Evolutionary conservation across 495 filamentous ascomycete species (phyloP).

Genomic region (Xylaria longipes): DNA sequence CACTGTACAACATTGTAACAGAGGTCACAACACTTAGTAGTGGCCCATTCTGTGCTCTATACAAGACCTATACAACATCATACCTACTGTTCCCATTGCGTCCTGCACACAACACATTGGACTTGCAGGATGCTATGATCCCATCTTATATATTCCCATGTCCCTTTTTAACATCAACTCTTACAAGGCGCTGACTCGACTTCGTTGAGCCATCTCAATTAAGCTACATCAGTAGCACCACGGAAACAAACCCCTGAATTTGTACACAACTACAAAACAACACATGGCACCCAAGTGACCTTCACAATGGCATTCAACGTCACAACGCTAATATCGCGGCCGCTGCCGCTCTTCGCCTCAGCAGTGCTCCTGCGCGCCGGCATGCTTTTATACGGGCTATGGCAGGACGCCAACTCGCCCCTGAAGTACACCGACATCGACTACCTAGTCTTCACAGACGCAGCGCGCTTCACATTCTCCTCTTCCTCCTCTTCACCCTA

Average conservation of each 20-base stretch:
- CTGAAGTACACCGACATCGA: conserved; percentile 99
- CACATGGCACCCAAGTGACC: background rate
- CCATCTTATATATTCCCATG: background rate
- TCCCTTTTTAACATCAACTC: background rate
- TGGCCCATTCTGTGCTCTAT: background rate
- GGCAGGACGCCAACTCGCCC: conserved; percentile 87
- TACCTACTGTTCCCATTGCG: background rate
- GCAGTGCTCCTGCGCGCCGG: conserved; percentile 71
- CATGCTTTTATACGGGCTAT: conserved; percentile 84
- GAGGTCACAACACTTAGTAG: background rate
- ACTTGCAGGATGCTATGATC: background rate
- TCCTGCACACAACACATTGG: background rate
- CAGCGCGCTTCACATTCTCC: conserved; percentile 71
- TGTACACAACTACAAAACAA: no score
- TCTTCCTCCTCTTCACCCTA: conserved; percentile 67
- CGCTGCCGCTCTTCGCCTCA: conserved; percentile 66
- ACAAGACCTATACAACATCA: background rate
- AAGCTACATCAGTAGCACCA: background rate
- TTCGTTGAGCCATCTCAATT: background rate
- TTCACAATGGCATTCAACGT: conserved; percentile 22
- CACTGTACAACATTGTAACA: background rate
- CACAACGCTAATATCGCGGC: conserved; percentile 45
- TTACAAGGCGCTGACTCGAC: background rate
- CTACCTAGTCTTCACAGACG: conserved; percentile 99
- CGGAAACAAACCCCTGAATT: background rate